phyloP scores from a whole-genome alignment of 1,284 basidiomycete species.

The Agroathelia rolfsii region DNA sequence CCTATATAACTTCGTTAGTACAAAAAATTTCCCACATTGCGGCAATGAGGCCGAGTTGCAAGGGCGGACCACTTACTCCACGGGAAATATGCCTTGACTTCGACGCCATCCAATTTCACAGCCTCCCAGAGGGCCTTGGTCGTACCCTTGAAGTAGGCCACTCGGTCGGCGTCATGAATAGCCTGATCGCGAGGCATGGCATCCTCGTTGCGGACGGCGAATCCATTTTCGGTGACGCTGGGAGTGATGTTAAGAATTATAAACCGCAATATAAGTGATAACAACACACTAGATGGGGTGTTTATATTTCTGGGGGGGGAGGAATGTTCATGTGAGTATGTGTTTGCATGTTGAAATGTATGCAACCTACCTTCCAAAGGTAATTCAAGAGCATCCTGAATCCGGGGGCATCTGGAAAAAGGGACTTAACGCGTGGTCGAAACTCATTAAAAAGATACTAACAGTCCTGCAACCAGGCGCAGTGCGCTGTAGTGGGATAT shows the following conservation, averaged over 20 bases:
- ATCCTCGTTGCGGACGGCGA: slow-evolving; percentile 61
- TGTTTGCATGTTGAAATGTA: slow-evolving; percentile 1
- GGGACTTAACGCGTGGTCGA: no score
- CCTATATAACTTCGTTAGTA: slow-evolving; percentile 22
- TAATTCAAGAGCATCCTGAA: slow-evolving; percentile 52
- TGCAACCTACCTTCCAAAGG: slow-evolving; percentile 45
- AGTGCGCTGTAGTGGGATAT: slow-evolving; percentile 32
- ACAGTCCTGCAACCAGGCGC: slow-evolving; percentile 57
- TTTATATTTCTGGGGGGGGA: slow-evolving; percentile 24
- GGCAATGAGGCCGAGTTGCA: slow-evolving; percentile 2
- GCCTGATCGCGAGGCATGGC: slow-evolving; percentile 42
- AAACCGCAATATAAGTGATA: background rate
- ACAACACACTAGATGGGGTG: slow-evolving; percentile 26
- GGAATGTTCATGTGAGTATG: background rate
- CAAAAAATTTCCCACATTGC: slow-evolving; percentile 10
- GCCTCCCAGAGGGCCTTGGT: slow-evolving; percentile 49
- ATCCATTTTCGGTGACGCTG: slow-evolving; percentile 67
- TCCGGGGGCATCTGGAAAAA: slow-evolving; percentile 14
- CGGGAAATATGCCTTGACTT: slow-evolving; percentile 60
- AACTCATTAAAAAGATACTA: slow-evolving; percentile 16
- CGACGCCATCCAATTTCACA: slow-evolving; percentile 55
- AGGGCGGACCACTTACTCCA: slow-evolving; percentile 41
- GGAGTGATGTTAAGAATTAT: background rate
- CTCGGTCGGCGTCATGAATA: slow-evolving; percentile 52
- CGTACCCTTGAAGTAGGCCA: slow-evolving; percentile 61